These are phyloP conservation scores for Diplogelasinospora grovesii DNA, from an alignment of 495 filamentous ascomycete genomes.

Conservation along the genomic window DNA sequence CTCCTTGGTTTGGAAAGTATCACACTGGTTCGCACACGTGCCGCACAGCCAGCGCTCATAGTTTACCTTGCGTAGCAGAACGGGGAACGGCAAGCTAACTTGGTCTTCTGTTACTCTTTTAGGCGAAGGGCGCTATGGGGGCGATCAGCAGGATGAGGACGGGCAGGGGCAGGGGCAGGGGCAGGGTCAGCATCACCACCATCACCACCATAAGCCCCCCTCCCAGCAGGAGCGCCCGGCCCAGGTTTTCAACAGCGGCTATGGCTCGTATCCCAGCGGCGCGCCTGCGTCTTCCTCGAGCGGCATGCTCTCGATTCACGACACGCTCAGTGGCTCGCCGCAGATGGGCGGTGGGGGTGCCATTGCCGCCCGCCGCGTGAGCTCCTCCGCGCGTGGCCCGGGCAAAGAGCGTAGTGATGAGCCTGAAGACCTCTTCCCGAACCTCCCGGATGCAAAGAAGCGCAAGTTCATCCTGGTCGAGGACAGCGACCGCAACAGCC, in stretches of 20 bases:
- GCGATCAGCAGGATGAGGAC: constrained; percentile 51
- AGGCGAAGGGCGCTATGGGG: constrained; percentile 52
- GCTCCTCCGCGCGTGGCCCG: constrained; percentile 22
- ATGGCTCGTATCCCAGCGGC: constrained; percentile 51
- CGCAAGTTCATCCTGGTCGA: constrained; percentile 96
- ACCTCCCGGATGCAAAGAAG: constrained; percentile 78
- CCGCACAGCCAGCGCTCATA: constrained; percentile 4
- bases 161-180: too few species aligned
- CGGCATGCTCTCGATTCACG: constrained; percentile 67
- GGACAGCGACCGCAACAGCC: constrained; percentile 67
- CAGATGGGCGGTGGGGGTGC: constrained; percentile 31
- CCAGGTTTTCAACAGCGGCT: constrained; percentile 74
- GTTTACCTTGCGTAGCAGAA: constrained; percentile 1
- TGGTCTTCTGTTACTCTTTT: constrained; percentile 18
- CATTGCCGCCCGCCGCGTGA: constrained; percentile 16
- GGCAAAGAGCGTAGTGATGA: too few species aligned
- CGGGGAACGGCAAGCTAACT: constrained; percentile 17
- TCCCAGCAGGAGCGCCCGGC: constrained; percentile 53
- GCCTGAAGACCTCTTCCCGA: constrained; percentile 69
- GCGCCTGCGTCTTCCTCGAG: constrained; percentile 51
- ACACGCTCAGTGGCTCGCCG: constrained; percentile 50
- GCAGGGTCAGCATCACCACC: too few species aligned
- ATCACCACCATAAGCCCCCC: constrained; percentile 47
- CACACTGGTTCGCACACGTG: constrained; percentile 24
- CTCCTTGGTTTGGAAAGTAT: constrained; percentile 23